These are phyloP conservation scores for Solioccasus polychromus DNA, from an alignment of 768 basidiomycete genomes.

Conservation along the genomic window DNA sequence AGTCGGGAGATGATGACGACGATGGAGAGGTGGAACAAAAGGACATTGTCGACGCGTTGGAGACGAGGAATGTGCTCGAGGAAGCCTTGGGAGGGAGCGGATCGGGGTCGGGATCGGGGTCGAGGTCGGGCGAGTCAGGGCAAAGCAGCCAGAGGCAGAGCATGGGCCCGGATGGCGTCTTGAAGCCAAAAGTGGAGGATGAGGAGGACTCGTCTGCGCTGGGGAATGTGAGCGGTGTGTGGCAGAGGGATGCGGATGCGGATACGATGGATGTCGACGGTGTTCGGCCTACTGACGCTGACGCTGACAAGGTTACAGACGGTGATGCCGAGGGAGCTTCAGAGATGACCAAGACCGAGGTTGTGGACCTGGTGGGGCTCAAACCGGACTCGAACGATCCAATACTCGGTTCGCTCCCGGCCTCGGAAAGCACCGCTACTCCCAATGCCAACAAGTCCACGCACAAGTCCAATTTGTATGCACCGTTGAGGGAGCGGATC, in stretches of 20 bases:
- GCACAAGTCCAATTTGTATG: conserved; percentile 44
- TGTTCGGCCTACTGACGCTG: conserved; percentile 20
- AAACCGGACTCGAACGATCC: conserved; percentile 60
- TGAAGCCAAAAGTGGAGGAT: conserved; percentile 53
- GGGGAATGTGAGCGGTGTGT: conserved; percentile 17
- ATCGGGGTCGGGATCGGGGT: conserved; percentile 26
- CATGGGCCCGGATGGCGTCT: conserved; percentile 20
- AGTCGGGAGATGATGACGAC: conserved; percentile 58
- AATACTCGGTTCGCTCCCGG: conserved; percentile 40
- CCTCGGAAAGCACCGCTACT: conserved; percentile 30
- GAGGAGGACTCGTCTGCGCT: conserved; percentile 53
- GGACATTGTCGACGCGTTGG: conserved; percentile 57
- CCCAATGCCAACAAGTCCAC: conserved; percentile 36
- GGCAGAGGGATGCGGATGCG: conserved; percentile 19
- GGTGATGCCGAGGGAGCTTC: conserved; percentile 11
- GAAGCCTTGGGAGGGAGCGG: conserved; percentile 50
- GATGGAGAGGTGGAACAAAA: conserved; percentile 55
- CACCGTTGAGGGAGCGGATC: conserved; percentile 58
- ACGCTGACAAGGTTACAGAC: conserved; percentile 18
- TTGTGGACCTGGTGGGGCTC: conserved; percentile 35
- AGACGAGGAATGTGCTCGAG: conserved; percentile 50
- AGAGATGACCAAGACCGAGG: conserved; percentile 27
- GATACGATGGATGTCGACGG: conserved; percentile 37
- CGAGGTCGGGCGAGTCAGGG: conserved; percentile 29
- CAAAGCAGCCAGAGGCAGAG: conserved; percentile 37